Conservation (phyloP, 139 green algal species). For the Volvox africanus region DNA sequence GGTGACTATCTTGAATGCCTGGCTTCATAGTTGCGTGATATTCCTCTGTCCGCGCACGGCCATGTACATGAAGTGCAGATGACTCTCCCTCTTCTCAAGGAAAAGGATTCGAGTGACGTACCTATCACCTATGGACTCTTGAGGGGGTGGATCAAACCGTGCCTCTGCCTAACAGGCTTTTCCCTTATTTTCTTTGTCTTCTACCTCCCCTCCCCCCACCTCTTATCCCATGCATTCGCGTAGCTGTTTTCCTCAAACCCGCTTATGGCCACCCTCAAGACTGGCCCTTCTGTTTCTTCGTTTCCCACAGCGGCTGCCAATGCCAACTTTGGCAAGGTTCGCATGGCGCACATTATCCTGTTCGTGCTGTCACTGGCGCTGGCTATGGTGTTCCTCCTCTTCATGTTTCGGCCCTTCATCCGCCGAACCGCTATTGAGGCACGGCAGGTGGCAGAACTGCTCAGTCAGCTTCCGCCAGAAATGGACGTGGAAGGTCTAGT, state of each 20-base stretch:
- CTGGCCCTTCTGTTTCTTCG: not conserved
- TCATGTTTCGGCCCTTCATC: slow-evolving; percentile 62
- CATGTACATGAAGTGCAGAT: no score
- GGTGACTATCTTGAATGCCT: no score
- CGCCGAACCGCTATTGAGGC: slow-evolving; percentile 51
- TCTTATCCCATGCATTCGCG: no score
- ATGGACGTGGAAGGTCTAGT: slow-evolving; percentile 63
- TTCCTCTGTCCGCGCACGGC: no score
- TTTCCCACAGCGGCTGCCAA: slow-evolving; percentile 20
- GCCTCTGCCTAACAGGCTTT: no score
- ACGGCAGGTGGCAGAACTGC: slow-evolving; percentile 57
- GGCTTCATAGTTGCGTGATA: no score
- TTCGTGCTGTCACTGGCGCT: slow-evolving; percentile 49
- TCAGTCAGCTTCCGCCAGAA: slow-evolving; percentile 59
- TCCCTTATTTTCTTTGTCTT: no score
- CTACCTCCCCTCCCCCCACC: no score
- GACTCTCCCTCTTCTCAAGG: no score
- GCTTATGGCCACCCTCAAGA: not conserved
- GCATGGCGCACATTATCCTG: slow-evolving; percentile 54
- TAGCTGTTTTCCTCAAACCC: not conserved
- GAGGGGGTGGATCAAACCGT: no score
- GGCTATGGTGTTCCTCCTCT: slow-evolving; percentile 42
- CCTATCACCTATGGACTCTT: no score
- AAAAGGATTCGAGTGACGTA: no score
- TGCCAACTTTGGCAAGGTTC: slow-evolving; percentile 40